A percentile compares a stretch with the other conserved stretches of the same genome.
Evolutionary conservation across 805 yeast genomes (phyloP).

Genomic region (Cyberlindnera mississippiensis): DNA sequence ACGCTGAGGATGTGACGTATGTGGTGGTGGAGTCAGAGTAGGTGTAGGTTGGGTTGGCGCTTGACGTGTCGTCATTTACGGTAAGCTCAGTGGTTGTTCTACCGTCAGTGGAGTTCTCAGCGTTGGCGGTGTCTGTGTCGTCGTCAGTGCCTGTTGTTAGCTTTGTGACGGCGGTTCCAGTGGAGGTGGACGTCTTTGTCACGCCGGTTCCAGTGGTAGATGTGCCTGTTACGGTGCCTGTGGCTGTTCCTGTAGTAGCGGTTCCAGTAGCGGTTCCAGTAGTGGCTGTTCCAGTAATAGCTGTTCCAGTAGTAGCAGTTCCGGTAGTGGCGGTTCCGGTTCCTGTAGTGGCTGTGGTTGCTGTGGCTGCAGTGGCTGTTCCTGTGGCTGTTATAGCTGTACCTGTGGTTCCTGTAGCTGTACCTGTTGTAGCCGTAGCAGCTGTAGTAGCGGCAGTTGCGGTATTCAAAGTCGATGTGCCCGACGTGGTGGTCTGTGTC

Average conservation of each 20-base stretch:
- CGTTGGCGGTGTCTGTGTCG: slow-evolving; percentile 4
- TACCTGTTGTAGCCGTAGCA: slow-evolving; percentile 3
- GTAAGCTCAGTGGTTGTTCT: slow-evolving; percentile 23
- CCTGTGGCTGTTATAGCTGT: slow-evolving; percentile 12
- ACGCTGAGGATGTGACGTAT: slow-evolving; percentile 28
- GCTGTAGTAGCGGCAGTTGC: slow-evolving; percentile 5
- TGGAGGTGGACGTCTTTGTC: background rate
- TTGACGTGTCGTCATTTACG: slow-evolving; percentile 7
- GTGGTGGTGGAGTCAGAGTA: slow-evolving; percentile 29
- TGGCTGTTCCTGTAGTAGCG: slow-evolving; percentile 5
- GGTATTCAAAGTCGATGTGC: background rate
- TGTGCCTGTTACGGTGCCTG: slow-evolving; percentile 2
- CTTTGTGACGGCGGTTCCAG: slow-evolving; percentile 6
- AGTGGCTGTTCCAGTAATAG: slow-evolving; percentile 1
- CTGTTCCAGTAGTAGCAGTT: slow-evolving; percentile 8
- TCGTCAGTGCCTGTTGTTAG: slow-evolving; percentile 2
- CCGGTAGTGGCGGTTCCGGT: slow-evolving; percentile 10
- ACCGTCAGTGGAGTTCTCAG: slow-evolving; percentile 7
- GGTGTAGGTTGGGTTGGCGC: slow-evolving; percentile 27
- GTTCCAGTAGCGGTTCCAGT: slow-evolving; percentile 4
- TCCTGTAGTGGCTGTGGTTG: slow-evolving; percentile 6
- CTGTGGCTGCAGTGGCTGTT: slow-evolving; percentile 4
- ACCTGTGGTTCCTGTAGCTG: slow-evolving; percentile 10
- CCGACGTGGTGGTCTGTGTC: slow-evolving; percentile 18
- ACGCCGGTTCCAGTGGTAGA: background rate